These are phyloP conservation scores for Rubus idaeus DNA, from an alignment of 306 rosid species.

Conservation along the genomic window DNA sequence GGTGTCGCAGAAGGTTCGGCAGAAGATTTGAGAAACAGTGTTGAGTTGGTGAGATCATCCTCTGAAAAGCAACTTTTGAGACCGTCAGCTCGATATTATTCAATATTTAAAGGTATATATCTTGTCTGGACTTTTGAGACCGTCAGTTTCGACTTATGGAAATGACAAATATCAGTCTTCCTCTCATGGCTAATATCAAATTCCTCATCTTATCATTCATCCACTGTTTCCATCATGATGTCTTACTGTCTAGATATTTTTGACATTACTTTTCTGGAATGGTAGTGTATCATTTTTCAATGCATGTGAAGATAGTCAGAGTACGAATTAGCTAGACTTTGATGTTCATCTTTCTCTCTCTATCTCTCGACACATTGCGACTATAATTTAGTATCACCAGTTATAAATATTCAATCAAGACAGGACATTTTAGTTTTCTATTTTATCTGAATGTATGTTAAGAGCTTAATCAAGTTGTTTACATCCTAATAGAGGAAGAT, in stretches of 20 bases:
- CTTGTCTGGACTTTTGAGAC: neutral
- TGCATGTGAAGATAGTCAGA: no score
- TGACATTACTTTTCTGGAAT: no score
- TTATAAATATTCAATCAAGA: neutral
- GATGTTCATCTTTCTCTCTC: neutral
- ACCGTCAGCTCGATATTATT: conserved; percentile 71
- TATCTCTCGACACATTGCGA: neutral
- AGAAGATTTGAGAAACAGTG: conserved; percentile 42
- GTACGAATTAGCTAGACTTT: neutral
- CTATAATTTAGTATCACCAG: neutral
- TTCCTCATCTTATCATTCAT: no score
- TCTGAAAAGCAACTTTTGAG: conserved; percentile 78
- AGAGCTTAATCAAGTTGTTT: neutral
- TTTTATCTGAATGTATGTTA: neutral
- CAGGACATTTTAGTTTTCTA: neutral
- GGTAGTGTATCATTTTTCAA: no score
- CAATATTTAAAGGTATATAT: conserved; percentile 63
- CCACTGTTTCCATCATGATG: no score
- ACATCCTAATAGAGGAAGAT: neutral
- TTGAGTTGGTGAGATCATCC: conserved; percentile 56
- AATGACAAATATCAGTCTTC: neutral
- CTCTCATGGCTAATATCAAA: neutral
- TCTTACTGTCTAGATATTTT: no score
- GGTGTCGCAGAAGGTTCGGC: conserved; percentile 51
- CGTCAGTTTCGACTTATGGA: neutral